A percentile compares a stretch with the other conserved stretches of the same genome.
phyloP scores from a whole-genome alignment of 306 rosid species.

The Prunus padus region DNA sequence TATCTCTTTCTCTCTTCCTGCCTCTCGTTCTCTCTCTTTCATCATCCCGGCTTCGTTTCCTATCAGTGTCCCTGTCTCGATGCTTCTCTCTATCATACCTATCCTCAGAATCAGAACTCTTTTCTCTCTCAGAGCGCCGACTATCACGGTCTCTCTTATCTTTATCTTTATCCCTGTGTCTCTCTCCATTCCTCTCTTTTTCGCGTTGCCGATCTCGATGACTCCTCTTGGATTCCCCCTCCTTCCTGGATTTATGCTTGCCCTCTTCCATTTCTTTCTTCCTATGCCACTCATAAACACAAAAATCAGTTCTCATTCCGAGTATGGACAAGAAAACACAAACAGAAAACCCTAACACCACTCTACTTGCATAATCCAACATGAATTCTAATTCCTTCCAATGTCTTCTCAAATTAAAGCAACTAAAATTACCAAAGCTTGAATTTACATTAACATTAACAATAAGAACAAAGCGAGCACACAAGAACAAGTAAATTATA shows the following conservation, averaged over 20 bases:
- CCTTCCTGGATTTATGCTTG: constrained; percentile 58
- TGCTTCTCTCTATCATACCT: constrained; percentile 43
- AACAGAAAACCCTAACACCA: neutral
- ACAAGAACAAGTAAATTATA: neutral
- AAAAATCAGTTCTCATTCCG: neutral
- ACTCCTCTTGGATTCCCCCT: constrained; percentile 64
- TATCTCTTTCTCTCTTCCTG: constrained; percentile 31
- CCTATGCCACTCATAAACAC: constrained; percentile 26
- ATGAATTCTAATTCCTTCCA: neutral
- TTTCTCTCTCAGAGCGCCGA: constrained; percentile 46
- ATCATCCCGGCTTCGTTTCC: constrained; percentile 3
- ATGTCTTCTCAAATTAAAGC: neutral
- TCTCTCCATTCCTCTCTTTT: constrained; percentile 43
- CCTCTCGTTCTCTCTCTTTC: constrained; percentile 23
- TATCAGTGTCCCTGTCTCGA: constrained; percentile 30
- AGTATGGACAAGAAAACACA: neutral
- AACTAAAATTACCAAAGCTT: neutral
- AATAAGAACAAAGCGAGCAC: neutral
- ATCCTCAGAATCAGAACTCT: constrained; percentile 45
- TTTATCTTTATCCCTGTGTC: constrained; percentile 24
- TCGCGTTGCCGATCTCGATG: constrained; percentile 47
- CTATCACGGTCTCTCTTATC: constrained; percentile 47
- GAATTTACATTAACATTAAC: neutral
- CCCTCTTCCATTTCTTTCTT: constrained; percentile 56
- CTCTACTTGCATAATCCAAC: neutral